Evolutionary conservation across 805 yeast species (phyloP).

Genomic region (Priceomyces castillae): DNA sequence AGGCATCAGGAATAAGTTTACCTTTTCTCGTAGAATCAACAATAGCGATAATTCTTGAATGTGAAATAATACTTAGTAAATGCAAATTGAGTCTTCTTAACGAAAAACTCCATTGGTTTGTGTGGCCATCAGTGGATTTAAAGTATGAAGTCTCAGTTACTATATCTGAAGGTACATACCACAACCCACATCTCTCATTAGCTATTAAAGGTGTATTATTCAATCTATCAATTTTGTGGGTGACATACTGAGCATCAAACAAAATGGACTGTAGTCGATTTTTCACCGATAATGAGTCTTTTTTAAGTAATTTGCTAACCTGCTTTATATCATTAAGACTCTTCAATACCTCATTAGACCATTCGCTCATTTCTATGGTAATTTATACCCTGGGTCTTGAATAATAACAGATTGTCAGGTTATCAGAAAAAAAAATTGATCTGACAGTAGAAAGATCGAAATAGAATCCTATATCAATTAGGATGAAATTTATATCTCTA

Average conservation of each 20-base stretch:
- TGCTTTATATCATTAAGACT: not conserved
- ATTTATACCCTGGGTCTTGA: no score
- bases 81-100: constrained; percentile 73
- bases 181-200: constrained; percentile 82
- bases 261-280: constrained; percentile 73
- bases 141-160: constrained; percentile 59
- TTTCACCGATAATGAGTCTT: constrained; percentile 48
- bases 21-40: constrained; percentile 88
- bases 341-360: not conserved
- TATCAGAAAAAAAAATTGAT: no score
- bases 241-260: constrained; percentile 56
- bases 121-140: constrained; percentile 91
- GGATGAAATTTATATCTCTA: no score
- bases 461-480: no score
- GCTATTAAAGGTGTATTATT: constrained; percentile 50
- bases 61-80: constrained; percentile 47
- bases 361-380: not conserved
- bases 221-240: constrained; percentile 14
- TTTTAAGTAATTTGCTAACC: constrained; percentile 45
- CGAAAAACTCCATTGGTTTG: constrained; percentile 75
- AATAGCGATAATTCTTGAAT: constrained; percentile 49
- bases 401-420: no score
- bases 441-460: no score
- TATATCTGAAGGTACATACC: constrained; percentile 63
- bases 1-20: constrained; percentile 79